Evolutionary conservation across 2,329 filamentous ascomycete genomes (phyloP).

Genomic region (Venturia pyrina): DNA sequence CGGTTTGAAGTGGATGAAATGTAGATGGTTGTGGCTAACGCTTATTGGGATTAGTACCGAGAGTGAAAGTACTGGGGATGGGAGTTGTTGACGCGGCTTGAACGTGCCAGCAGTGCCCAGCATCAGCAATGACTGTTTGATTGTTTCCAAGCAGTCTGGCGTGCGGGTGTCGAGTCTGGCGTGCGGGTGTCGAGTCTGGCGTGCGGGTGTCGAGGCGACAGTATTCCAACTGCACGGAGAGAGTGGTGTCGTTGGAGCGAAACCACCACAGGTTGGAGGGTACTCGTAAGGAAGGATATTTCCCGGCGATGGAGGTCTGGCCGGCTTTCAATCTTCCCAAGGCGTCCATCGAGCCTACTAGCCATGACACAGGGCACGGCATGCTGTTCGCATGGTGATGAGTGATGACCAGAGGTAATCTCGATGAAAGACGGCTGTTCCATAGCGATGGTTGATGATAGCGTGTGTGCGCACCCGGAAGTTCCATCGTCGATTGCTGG

Average conservation of each 20-base stretch:
- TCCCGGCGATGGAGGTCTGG: neutral
- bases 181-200: neutral
- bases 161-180: neutral
- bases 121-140: neutral
- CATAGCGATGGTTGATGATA: neutral
- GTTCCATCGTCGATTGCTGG: neutral
- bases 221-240: too few species aligned
- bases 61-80: neutral
- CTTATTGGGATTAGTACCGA: neutral
- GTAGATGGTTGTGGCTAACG: neutral
- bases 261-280: too few species aligned
- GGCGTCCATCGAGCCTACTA: neutral
- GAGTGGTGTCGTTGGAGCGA: too few species aligned
- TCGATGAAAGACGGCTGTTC: neutral
- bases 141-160: neutral
- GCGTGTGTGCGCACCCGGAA: neutral
- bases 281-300: neutral
- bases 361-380: neutral
- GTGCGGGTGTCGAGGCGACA: too few species aligned
- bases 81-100: neutral
- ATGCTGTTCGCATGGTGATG: neutral
- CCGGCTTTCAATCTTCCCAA: neutral
- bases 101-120: neutral
- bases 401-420: neutral
- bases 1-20: too few species aligned